phyloP scores from a whole-genome alignment of 2,329 filamentous ascomycete genomes.

The Aquanectria penicillioides region DNA sequence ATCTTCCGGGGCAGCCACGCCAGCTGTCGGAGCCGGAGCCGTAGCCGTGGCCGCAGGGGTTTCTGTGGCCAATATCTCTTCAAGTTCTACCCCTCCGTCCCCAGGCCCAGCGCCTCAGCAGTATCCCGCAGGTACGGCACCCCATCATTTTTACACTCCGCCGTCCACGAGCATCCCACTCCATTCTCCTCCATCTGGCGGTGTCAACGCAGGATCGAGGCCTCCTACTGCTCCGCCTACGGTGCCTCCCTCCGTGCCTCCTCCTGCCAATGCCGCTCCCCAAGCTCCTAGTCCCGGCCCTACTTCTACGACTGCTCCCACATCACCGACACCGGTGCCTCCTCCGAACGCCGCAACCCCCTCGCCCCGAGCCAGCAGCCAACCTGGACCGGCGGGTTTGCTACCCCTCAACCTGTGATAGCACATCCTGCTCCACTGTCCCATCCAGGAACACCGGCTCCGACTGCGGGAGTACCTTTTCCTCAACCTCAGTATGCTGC shows the following conservation, averaged over 20 bases:
- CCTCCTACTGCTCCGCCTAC: conserved; percentile 16
- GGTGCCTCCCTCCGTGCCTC: conserved; percentile 12
- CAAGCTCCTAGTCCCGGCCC: background rate
- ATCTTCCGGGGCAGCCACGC: conserved; percentile 7
- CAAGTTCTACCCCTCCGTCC: conserved; percentile 19
- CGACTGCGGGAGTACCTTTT: conserved; percentile 26
- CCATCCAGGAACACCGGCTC: conserved; percentile 5
- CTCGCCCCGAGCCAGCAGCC: conserved; percentile 22
- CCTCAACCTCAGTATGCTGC: conserved; percentile 35
- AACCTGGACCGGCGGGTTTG: background rate
- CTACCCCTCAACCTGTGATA: conserved; percentile 17
- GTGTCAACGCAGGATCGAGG: conserved; percentile 4
- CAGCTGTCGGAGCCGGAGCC: conserved; percentile 11
- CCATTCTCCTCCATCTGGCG: conserved; percentile 10
- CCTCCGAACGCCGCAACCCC: conserved; percentile 25
- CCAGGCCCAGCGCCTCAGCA: conserved; percentile 17
- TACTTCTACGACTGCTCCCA: conserved; percentile 16
- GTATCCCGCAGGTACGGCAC: conserved; percentile 26
- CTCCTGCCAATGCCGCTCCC: background rate
- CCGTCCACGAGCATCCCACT: conserved; percentile 10
- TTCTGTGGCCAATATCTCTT: conserved; percentile 4
- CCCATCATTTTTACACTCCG: conserved; percentile 37
- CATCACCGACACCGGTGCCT: conserved; percentile 20
- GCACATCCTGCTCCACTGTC: background rate
- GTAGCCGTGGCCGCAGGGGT: conserved; percentile 5